These are phyloP conservation scores for Podospora conica DNA, from an alignment of 495 filamentous ascomycete species.

Conservation along the genomic window DNA sequence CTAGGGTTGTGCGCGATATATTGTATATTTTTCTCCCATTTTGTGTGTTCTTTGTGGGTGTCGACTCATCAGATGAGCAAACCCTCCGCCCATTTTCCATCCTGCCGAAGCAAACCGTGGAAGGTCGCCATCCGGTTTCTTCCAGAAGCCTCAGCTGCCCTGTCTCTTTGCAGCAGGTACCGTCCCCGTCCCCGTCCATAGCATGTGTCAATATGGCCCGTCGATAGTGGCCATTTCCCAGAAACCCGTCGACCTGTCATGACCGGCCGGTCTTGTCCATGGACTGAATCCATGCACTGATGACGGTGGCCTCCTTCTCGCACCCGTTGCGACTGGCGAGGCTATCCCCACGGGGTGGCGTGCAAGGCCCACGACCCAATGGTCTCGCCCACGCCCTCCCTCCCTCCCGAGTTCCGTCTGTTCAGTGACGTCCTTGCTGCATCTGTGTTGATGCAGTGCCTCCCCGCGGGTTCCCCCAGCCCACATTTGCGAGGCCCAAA, in stretches of 20 bases:
- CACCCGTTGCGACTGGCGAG: not conserved
- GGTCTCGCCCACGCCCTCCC: not conserved
- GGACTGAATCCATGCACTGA: not conserved
- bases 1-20: not conserved
- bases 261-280: not conserved
- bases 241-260: not conserved
- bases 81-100: not conserved
- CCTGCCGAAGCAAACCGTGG: not conserved
- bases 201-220: not conserved
- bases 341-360: not conserved
- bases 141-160: not conserved
- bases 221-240: not conserved
- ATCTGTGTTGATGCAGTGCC: conserved; percentile 3
- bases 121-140: not conserved
- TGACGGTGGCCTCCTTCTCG: not conserved
- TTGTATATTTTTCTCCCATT: not conserved
- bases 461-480: not conserved
- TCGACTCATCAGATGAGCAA: not conserved
- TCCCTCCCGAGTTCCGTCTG: not conserved
- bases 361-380: not conserved
- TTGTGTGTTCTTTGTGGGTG: not conserved
- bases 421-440: not conserved
- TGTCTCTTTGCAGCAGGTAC: not conserved
- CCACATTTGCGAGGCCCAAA: not conserved
- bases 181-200: not conserved